Evolutionary conservation across 2,329 filamentous ascomycete species (phyloP), one percentile per base, ranked within the genome.

Genomic region (Aureobasidium musti): DNA sequence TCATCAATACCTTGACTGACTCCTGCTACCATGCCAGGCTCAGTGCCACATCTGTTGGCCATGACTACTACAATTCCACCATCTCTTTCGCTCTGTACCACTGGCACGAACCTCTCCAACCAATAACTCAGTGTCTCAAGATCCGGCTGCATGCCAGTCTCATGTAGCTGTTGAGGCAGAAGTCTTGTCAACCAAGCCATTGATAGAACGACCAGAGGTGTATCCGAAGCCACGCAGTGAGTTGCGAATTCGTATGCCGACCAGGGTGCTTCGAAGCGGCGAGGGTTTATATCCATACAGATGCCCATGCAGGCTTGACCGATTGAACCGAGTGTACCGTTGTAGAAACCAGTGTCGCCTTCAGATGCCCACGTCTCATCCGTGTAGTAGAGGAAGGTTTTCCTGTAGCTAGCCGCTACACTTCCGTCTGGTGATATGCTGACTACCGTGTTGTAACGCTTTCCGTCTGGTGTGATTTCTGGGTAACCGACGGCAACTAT

Each of bases 111-210:
- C 0, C 91, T 83, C 21, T 86, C 83, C 0, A 91, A 80, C 91
- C 91, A 94, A 72, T 94, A 94, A 0, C 85, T 84, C 10, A 94
- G 74, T 0, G 90, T 92, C 28, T 91, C 86, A 77, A 90, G 83
- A 70, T 93, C 90, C 0, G 90, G 89, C 59, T 85, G 69, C 69
- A 79, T 33, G 71, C 80, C 67, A 72, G 86, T 73, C 80, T 87
- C 8, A 67, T 67, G 21, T 72, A 80, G 1, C 76, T 81, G 71
- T 81, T 83, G 68, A 81, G 86, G 65, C 75, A 80, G 1, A 28
- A 86, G 74, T 33, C 79, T 74, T 19, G 89, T 91, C 37, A 91
- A 80, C 91, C 90, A 94, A 0, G 91, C 90, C 91, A 93, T 93
- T 4, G 85, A 86, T 0, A 94, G 71, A 39, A 92, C 85, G 1